Percentiles rank a stretch among this genome's conserved stretches.
Conservation (phyloP, 2,329 filamentous ascomycete genomes). For the Aspergillus nomiae region DNA sequence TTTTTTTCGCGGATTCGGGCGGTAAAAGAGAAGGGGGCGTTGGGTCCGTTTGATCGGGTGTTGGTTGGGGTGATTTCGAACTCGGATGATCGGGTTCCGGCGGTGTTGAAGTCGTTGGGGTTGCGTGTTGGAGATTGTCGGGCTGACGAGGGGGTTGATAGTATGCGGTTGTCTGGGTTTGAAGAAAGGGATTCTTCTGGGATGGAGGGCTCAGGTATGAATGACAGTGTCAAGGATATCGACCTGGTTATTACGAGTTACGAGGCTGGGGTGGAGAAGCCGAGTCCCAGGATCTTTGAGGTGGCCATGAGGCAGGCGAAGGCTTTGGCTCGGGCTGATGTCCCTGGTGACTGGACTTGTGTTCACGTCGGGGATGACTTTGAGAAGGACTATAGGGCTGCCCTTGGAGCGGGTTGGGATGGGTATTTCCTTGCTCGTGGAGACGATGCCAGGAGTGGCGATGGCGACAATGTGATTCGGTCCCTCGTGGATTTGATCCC, state of each 20-base stretch:
- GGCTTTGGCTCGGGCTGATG: conserved; percentile 12
- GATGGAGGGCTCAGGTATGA: not conserved
- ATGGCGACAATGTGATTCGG: conserved; percentile 18
- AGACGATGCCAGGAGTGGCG: not conserved
- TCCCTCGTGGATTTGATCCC: conserved; percentile 30
- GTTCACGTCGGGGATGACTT: conserved; percentile 51
- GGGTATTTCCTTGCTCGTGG: conserved; percentile 35
- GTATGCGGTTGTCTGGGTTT: conserved; percentile 27
- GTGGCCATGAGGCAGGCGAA: conserved; percentile 37
- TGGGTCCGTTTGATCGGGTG: conserved; percentile 35
- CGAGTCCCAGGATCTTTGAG: conserved; percentile 42
- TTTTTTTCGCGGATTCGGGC: conserved; percentile 39
- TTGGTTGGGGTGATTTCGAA: conserved; percentile 49
- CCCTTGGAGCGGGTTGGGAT: conserved; percentile 41
- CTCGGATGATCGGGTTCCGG: conserved; percentile 47
- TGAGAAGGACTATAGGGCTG: conserved; percentile 44
- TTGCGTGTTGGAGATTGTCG: conserved; percentile 38
- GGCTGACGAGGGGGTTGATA: conserved; percentile 32
- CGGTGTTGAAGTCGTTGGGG: conserved; percentile 42
- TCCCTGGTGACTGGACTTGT: conserved; percentile 25
- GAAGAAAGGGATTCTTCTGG: conserved; percentile 16
- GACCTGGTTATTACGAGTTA: conserved; percentile 51
- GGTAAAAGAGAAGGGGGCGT: conserved; percentile 8
- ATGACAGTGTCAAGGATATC: conserved; percentile 33
- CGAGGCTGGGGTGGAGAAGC: conserved; percentile 49